phyloP scores from a whole-genome alignment of 2,329 filamentous ascomycete genomes.

The Ophiostoma australiae region DNA sequence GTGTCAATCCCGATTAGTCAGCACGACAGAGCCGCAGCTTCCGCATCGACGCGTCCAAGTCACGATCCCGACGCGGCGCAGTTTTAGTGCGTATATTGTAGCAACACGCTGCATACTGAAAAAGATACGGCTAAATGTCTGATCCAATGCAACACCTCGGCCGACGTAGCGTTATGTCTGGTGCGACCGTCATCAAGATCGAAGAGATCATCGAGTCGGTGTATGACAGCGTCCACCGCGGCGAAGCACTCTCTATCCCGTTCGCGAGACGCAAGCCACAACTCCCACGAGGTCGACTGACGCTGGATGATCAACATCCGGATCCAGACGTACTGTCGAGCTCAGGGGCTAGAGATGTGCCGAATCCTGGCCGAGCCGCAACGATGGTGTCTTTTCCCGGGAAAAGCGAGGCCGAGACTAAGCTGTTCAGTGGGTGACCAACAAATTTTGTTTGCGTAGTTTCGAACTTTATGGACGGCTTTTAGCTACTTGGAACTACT shows the following conservation, averaged over 20 bases:
- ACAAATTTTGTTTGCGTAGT: background rate
- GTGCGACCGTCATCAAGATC: slow-evolving; percentile 46
- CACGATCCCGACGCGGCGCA: background rate
- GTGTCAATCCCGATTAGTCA: background rate
- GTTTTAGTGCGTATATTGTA: background rate
- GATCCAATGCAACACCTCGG: background rate
- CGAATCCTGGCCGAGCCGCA: background rate
- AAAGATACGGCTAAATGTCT: background rate
- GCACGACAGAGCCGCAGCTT: background rate
- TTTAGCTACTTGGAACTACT: no score
- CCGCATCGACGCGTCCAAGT: background rate
- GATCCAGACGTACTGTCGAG: background rate
- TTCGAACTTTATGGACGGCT: background rate
- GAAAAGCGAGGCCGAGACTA: slow-evolving; percentile 43
- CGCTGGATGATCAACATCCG: background rate
- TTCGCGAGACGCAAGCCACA: slow-evolving; percentile 37
- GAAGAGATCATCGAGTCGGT: slow-evolving; percentile 52
- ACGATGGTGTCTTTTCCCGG: slow-evolving; percentile 43
- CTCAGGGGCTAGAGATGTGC: background rate
- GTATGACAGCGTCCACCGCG: slow-evolving; percentile 42
- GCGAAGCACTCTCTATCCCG: slow-evolving; percentile 44
- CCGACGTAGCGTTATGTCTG: slow-evolving; percentile 14
- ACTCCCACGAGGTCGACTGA: background rate
- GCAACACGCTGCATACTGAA: no score
- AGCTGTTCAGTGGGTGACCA: slow-evolving; percentile 46